Base-by-base conservation (phyloP, 1,284 basidiomycete species). In the Taiwanofungus camphoratus region DNA sequence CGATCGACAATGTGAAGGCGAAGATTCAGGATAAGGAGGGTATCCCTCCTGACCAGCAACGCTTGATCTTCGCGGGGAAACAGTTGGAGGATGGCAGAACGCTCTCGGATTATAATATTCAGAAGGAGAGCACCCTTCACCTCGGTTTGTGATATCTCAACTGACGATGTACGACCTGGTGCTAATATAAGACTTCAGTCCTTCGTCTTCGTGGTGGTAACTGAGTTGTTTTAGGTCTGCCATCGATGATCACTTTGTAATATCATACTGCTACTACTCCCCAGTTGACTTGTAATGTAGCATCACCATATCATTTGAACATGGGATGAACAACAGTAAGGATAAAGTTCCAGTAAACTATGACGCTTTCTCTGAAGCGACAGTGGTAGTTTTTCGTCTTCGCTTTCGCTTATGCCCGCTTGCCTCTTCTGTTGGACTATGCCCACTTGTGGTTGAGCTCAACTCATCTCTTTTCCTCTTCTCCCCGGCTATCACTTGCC, bases 21-120 rank as follows among this genome's bases (percentile, higher is more conserved):
- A 80, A 80, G 69, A 85, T 86, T 51, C 83, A 87, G 64, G 85
- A 87, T 65, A 86, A 87, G 73, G 79, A 79, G 44, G 86, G 78
- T 5, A 81, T 80, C 36, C 78, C 78, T 13, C 79, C 79, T 37
- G 82, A 86, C 61, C 82, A 86, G 42, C 82, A 87, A 60, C 80
- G 84, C 37, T 68, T 86, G 22, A 86, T 86, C 68, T 86, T 87
- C 52, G 82, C 83, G 33, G 82, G 82, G 40, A 86, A 86, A 71
- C 83, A 87, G 65, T 70, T 86, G 36, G 79, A 80, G 61, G 77
- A 81, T 49, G 77, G 79, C 13, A 69, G 77, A 33, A 85, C 82
- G 34, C 76, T 84, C 15, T 57, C 58, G 6, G 55, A 58, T 44
- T 58, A 58, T 49, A 60, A 60, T 45, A 60, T 60, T 34, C 58